Base-by-base conservation (phyloP, 352 stramenopile species). In the Pythium phragmitis region DNA sequence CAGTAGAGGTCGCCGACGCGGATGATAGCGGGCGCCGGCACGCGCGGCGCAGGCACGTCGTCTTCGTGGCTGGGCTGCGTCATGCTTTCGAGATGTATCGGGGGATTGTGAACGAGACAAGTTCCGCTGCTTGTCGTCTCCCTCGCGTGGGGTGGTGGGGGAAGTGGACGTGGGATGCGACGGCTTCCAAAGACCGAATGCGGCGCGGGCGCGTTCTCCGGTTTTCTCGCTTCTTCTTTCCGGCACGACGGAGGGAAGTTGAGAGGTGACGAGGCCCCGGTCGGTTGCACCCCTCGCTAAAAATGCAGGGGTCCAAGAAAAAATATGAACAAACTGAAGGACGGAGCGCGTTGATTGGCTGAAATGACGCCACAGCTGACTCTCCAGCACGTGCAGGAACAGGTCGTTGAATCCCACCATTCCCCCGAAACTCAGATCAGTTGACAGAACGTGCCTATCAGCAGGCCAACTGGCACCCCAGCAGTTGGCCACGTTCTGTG, bases 1-100 rank as follows among this genome's bases (percentile, higher is more conserved):
- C 86, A 94, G 70, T 92, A 94, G 42, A 94, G 70, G 14, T 92
- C 86, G 41, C 86, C 86, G 7, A 94, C 72, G 54, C 79, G 82
- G 47, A 90, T 65, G 41, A 59, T 48, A 7, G 54, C 48, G 33
- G 57, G 23, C 1, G 66, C 26, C 34, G 60, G 42, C 43, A 46
- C 37, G 21, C 49, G 54, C 30, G 45, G 41, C 56, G 60, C 21
- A 17, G 59, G 41, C 7, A 64, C 54, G 47, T 64, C 45, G 21
- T 37, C 45, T 7, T 53, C 48, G 64, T 61, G 7, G 59, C 45
- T n/a, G 26, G 46, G n/a, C 19, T 43, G 49, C n/a, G 33, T 60
- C 59, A 57, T 57, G 7, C 1, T 17, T 2, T 21, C 7, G 34
- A 39, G 34, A 39, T 17, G 39, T 1, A n/a, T 2, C 26, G 8